phyloP scores from a whole-genome alignment of 2,329 filamentous ascomycete species.

The Lecanicillium sp. region DNA sequence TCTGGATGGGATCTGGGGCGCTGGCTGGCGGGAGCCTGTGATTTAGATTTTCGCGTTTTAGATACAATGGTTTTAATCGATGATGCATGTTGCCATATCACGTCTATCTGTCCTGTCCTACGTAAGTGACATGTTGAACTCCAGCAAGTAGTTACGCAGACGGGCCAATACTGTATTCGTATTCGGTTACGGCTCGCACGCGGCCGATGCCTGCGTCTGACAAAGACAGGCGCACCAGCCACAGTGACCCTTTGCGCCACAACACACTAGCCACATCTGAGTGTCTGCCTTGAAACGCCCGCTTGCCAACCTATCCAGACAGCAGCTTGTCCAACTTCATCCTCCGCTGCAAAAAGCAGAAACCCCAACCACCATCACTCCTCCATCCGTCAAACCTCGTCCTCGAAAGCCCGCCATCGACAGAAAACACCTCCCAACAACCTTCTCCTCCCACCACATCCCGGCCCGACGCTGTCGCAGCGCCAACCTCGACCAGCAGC shows the following conservation, averaged over 20 bases:
- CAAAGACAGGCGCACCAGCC: conserved; percentile 2
- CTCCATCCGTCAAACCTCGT: not conserved
- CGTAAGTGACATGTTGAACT: no score
- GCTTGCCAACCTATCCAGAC: no score
- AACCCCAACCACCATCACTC: not conserved
- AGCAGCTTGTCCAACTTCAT: no score
- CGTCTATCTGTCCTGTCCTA: no score
- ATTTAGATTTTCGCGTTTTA: conserved; percentile 10
- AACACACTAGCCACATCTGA: conserved; percentile 4
- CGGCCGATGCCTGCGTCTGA: no score
- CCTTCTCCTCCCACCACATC: no score
- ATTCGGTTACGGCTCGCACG: no score
- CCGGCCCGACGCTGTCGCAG: conserved; percentile 9
- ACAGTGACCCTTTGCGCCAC: not conserved
- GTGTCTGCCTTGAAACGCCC: not conserved
- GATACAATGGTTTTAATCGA: conserved; percentile 12
- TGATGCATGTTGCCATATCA: conserved; percentile 9
- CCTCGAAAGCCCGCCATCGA: not conserved
- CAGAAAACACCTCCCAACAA: no score
- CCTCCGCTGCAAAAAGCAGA: no score
- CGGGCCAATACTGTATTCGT: no score
- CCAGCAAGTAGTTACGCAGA: no score
- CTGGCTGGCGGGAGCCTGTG: not conserved
- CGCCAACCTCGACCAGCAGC: conserved; percentile 19
- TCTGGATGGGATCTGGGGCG: not conserved